Conservation (phyloP, 1,284 basidiomycete genomes). For the Rhodotorula mucilaginosa region DNA sequence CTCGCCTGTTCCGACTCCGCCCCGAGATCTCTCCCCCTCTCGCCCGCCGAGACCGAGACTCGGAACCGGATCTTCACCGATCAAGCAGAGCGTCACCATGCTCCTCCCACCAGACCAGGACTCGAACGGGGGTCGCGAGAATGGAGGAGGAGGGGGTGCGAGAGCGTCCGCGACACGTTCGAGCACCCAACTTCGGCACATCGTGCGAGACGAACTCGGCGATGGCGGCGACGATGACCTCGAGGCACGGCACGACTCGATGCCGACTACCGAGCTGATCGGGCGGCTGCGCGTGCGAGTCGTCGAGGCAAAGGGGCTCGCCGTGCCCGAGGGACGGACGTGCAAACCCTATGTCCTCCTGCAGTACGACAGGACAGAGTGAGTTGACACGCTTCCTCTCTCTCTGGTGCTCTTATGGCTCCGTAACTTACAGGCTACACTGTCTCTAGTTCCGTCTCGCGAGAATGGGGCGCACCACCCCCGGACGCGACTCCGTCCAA, state of each 20-base stretch:
- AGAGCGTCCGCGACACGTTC: neutral
- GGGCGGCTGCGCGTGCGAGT: slow-evolving; percentile 31
- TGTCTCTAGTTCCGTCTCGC: slow-evolving; percentile 29
- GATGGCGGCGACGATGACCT: neutral
- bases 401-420: neutral
- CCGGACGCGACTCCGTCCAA: neutral
- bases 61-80: neutral
- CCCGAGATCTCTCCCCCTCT: slow-evolving; percentile 10
- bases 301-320: slow-evolving; percentile 33
- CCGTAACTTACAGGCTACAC: neutral
- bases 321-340: slow-evolving; percentile 1
- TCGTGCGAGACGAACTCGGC: too few species aligned
- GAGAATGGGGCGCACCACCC: slow-evolving; percentile 35
- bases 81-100: neutral
- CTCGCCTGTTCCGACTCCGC: slow-evolving; percentile 14
- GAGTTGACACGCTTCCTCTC: neutral
- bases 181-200: too few species aligned
- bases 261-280: slow-evolving; percentile 27
- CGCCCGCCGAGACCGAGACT: neutral
- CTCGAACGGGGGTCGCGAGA: neutral
- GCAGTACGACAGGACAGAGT: slow-evolving; percentile 40
- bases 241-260: slow-evolving; percentile 5
- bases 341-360: slow-evolving; percentile 37
- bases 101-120: neutral
- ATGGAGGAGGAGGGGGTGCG: neutral